phyloP scores from a whole-genome alignment of 2,329 filamentous ascomycete genomes.

The Colletotrichum salicis region DNA sequence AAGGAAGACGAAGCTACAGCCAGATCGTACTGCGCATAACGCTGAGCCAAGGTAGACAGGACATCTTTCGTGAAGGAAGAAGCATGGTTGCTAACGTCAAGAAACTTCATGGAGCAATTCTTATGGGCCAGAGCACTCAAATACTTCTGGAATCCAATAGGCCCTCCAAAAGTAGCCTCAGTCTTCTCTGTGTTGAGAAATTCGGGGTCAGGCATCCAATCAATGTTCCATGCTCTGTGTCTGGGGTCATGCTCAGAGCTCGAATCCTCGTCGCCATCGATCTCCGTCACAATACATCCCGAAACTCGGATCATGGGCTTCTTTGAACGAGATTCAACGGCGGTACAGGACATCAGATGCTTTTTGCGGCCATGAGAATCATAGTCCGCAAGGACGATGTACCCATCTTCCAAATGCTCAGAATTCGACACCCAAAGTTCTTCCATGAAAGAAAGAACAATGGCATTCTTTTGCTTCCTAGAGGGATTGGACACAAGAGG shows the following conservation, averaged over 20 bases:
- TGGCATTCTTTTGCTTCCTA: constrained; percentile 7
- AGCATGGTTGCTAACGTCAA: constrained; percentile 50
- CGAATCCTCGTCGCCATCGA: constrained; percentile 2
- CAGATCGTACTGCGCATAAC: constrained; percentile 35
- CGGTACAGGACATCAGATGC: background rate
- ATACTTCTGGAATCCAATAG: background rate
- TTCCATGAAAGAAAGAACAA: constrained; percentile 12
- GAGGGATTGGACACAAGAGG: background rate
- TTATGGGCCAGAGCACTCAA: constrained; percentile 38
- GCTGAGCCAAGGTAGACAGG: constrained; percentile 33
- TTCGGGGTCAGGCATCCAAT: background rate
- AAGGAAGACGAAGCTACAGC: constrained; percentile 37
- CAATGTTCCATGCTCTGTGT: constrained; percentile 9
- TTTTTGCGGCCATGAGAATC: background rate
- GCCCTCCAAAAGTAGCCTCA: background rate
- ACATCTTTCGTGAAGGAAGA: constrained; percentile 42
- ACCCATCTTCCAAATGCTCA: constrained; percentile 11
- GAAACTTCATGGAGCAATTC: constrained; percentile 45
- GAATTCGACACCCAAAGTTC: constrained; percentile 27
- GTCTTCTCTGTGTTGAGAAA: background rate
- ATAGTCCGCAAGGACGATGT: constrained; percentile 17
- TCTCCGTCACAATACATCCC: constrained; percentile 20
- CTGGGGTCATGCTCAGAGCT: background rate
- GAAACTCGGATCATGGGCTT: background rate
- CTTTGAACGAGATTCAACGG: background rate